Evolutionary conservation across 371 early-diverging fungal genomes (phyloP).

Genomic region (Thermomucor indicae-seudaticae): DNA sequence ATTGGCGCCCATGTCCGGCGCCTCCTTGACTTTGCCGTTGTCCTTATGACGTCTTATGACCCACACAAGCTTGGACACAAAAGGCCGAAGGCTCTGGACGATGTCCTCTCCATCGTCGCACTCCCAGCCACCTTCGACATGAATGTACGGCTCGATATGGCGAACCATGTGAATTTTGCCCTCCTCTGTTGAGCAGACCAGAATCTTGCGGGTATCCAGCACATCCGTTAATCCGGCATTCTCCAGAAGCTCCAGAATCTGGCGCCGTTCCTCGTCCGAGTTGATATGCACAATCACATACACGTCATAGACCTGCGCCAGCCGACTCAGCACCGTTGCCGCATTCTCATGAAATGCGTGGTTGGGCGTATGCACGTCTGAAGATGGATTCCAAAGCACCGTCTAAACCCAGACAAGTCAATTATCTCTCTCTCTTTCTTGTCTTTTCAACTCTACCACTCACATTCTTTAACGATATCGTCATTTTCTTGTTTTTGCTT

Average conservation of each 20-base stretch:
- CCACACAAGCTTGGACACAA: conserved; percentile 40
- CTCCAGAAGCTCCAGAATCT: conserved; percentile 23
- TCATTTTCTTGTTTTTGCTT: conserved; percentile 21
- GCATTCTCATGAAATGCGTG: conserved; percentile 43
- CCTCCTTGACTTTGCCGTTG: conserved; percentile 19
- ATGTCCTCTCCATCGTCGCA: conserved; percentile 48
- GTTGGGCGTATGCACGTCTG: conserved; percentile 40
- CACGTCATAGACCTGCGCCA: conserved; percentile 32
- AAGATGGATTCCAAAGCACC: conserved; percentile 49
- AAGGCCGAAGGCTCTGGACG: conserved; percentile 32
- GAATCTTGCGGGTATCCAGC: conserved; percentile 13
- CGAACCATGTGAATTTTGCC: conserved; percentile 48
- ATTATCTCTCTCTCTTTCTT: neutral
- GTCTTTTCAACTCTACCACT: neutral
- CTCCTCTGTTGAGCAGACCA: conserved; percentile 43
- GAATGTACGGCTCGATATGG: conserved; percentile 42
- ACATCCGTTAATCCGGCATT: conserved; percentile 4
- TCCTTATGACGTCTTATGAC: conserved; percentile 30
- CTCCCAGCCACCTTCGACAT: conserved; percentile 54
- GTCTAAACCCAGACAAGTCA: conserved; percentile 19
- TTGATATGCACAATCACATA: conserved; percentile 39
- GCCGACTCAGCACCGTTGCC: conserved; percentile 14
- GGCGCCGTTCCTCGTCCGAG: conserved; percentile 29
- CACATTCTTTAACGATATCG: conserved; percentile 47
- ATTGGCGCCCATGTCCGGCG: conserved; percentile 28